Evolutionary conservation across 139 green algal genomes (phyloP), one percentile per base, ranked within the genome.

Genomic region (Coelastrella sp.): DNA sequence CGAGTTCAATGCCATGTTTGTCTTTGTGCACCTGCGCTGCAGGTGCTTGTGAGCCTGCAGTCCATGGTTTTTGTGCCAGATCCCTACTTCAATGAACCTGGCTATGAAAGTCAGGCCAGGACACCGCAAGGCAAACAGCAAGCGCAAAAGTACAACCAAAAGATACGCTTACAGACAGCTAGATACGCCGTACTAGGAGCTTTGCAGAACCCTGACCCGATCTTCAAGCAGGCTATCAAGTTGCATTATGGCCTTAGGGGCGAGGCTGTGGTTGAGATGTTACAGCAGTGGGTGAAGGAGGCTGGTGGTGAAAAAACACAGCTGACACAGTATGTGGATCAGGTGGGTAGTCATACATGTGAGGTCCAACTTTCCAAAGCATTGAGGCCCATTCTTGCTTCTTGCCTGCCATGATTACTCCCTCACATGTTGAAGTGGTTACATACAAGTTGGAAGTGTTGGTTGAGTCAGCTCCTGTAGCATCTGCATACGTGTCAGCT

Each of bases 31-130:
- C n/a, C n/a, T 79, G 78, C 64, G 32, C 3, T 96, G 85, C 95
- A 97, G 92, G 92, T 94, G 86, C 90, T 94, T 61, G 81, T 95
- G 16, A 90, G 71, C 73, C 92, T 94, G 19, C 91, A 94, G 85
- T 85, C 47, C 59, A 92, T 95, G 83, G 89, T 94, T 23, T 75
- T 96, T 20, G 91, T 95, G 58, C 6, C 66, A 58, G 83, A 80
- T 58, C 83, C 68, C 5, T 88, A 57, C 68, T 80, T 23, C 66
- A 88, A 88, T 14, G 83, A 88, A 19, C 83, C 83, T 3, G 83
- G 83, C 17, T 88, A 68, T 10, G 83, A 88, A 32, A 3, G 19
- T 0, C 20, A 80, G 0, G 68, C 83, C 3, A 71, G 0, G 10
- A 71, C 61, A 71, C 61, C 61, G 11, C 10, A 10, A 71, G 82